A percentile compares a stretch with the other conserved stretches of the same genome.
Evolutionary conservation across 495 filamentous ascomycete species (phyloP).

Genomic region (Daldinia childiae): DNA sequence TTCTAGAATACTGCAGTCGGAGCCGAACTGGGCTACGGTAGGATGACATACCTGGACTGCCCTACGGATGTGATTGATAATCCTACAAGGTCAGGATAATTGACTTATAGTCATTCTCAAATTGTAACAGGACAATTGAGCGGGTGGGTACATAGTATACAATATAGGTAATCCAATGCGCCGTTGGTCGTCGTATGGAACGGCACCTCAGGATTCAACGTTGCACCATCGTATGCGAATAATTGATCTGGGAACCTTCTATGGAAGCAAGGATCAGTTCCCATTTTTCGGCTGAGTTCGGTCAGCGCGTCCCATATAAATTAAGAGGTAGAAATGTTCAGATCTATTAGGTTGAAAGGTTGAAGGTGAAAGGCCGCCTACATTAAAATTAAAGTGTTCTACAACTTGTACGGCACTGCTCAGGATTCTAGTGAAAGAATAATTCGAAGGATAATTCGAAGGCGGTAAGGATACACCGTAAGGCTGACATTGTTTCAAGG

Average conservation of each 20-base stretch:
- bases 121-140: slow-evolving; percentile 2
- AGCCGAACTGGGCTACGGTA: slow-evolving; percentile 17
- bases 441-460: not conserved
- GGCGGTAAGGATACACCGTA: not conserved
- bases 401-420: not conserved
- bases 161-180: slow-evolving; percentile 1
- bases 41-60: slow-evolving; percentile 28
- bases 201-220: slow-evolving; percentile 7
- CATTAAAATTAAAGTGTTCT: not conserved
- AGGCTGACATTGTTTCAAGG: not conserved
- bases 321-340: not conserved
- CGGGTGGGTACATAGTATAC: slow-evolving; percentile 4
- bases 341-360: not conserved
- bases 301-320: slow-evolving; percentile 27
- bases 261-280: slow-evolving; percentile 11
- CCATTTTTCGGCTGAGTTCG: slow-evolving; percentile 14
- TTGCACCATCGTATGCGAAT: slow-evolving; percentile 15
- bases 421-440: not conserved
- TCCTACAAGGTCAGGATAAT: slow-evolving; percentile 14
- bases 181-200: slow-evolving; percentile 7
- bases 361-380: not conserved
- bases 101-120: slow-evolving; percentile 9
- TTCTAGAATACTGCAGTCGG: slow-evolving; percentile 36
- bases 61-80: slow-evolving; percentile 15
- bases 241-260: slow-evolving; percentile 16